A percentile compares a stretch with the other conserved stretches of the same genome.
These are phyloP conservation scores for Collybia sp. DNA, from an alignment of 768 basidiomycete genomes.

Conservation along the genomic window DNA sequence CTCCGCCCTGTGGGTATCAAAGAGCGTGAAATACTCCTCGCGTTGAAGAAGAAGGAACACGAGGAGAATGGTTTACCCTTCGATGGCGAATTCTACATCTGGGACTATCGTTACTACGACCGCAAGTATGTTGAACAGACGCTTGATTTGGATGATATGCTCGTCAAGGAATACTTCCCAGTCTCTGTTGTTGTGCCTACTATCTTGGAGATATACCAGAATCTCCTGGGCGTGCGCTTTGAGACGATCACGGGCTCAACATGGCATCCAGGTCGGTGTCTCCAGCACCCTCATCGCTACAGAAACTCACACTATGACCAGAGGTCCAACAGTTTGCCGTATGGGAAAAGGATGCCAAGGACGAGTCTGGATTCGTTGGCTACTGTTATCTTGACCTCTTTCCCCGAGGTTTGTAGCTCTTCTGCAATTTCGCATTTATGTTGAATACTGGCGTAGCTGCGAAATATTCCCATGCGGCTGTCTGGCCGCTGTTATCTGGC, in stretches of 20 bases:
- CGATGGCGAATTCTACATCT: slow-evolving; percentile 73
- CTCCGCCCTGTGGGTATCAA: slow-evolving; percentile 67
- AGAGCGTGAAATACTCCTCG: slow-evolving; percentile 64
- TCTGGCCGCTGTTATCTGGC: slow-evolving; percentile 73
- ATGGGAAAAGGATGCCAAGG: slow-evolving; percentile 75
- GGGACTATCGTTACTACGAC: slow-evolving; percentile 82
- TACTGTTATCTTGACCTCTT: slow-evolving; percentile 88
- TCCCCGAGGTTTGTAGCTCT: slow-evolving; percentile 55
- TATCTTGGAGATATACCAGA: slow-evolving; percentile 82
- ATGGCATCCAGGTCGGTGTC: slow-evolving; percentile 72
- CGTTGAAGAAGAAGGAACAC: slow-evolving; percentile 73
- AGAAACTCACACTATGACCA: slow-evolving; percentile 13
- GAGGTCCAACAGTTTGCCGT: slow-evolving; percentile 84
- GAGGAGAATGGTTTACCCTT: slow-evolving; percentile 52
- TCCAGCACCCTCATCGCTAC: too few relatives aligned
- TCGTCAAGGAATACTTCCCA: slow-evolving; percentile 88
- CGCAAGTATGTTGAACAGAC: slow-evolving; percentile 61
- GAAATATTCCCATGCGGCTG: slow-evolving; percentile 86
- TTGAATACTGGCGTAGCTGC: slow-evolving; percentile 34
- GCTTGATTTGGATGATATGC: slow-evolving; percentile 67
- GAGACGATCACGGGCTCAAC: slow-evolving; percentile 55
- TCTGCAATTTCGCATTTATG: slow-evolving; percentile 1
- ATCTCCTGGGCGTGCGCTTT: slow-evolving; percentile 73
- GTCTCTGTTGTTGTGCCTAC: slow-evolving; percentile 78
- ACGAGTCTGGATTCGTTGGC: slow-evolving; percentile 70